These are phyloP conservation scores for Kandelia obovata DNA, from an alignment of 345 rosid genomes.

Conservation along the genomic window DNA sequence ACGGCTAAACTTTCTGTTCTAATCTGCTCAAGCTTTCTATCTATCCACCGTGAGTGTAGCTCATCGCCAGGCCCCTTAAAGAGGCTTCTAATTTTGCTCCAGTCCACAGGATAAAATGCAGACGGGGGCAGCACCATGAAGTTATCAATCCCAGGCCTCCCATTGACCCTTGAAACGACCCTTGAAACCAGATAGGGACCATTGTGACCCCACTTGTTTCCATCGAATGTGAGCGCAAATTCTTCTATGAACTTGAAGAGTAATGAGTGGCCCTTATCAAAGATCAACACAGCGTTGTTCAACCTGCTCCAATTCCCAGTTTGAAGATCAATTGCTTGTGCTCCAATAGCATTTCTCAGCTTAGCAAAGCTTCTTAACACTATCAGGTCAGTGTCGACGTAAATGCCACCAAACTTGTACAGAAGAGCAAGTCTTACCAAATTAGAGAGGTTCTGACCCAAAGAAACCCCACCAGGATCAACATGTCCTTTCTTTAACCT, in stretches of 20 bases:
- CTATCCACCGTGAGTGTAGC: constrained; percentile 49
- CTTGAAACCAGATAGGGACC: constrained; percentile 91
- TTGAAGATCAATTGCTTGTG: constrained; percentile 53
- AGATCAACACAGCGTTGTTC: constrained; percentile 78
- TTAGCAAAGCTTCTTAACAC: constrained; percentile 43
- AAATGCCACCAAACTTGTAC: constrained; percentile 78
- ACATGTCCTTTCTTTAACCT: constrained; percentile 48
- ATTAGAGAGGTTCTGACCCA: constrained; percentile 91
- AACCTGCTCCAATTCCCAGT: constrained; percentile 79
- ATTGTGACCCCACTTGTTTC: constrained; percentile 95
- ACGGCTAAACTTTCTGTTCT: constrained; percentile 48
- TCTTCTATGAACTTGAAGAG: constrained; percentile 71
- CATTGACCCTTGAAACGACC: constrained; percentile 50
- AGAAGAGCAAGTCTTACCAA: constrained; percentile 66
- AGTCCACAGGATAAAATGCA: constrained; percentile 83
- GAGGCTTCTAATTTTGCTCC: constrained; percentile 59
- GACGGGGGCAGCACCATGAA: constrained; percentile 69
- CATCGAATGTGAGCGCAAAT: constrained; percentile 75
- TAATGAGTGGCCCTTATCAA: constrained; percentile 75
- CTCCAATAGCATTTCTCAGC: constrained; percentile 68
- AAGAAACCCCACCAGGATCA: constrained; percentile 70
- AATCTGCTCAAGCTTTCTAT: constrained; percentile 43
- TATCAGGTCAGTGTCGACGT: constrained; percentile 75
- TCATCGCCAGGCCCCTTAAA: constrained; percentile 42
- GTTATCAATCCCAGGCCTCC: constrained; percentile 32